Evolutionary conservation across 1,284 basidiomycete genomes (phyloP), one percentile per base, ranked within the genome.

Genomic region (Heterobasidion irregulare): DNA sequence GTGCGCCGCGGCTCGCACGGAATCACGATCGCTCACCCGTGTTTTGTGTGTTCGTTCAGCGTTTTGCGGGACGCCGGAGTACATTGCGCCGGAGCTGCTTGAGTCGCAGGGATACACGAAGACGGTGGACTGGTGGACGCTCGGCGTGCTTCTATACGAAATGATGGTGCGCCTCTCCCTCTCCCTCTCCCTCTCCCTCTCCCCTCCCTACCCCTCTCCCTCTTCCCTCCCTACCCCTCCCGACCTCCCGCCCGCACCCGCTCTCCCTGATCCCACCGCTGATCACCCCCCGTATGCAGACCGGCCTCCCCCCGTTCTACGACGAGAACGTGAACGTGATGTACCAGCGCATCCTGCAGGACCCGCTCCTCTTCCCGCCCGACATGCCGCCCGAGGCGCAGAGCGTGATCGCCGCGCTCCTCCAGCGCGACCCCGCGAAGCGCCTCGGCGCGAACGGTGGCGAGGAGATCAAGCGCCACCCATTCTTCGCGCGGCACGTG

Each of bases 51-150:
- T 50, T 50, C 53, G n/a, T n/a, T 18, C 61, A 94, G 93, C 96
- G 2, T 99, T 99, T 78, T 99, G 96, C 67, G 96, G 96, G n/a
- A 99, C 96, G 5, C 96, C 96, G 2, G 96, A 99, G 70, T 99
- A 99, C 70, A 92, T 94, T 60, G 94, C 94, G 1, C 96, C 96
- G 0, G 96, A 99, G 67, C 79, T 99, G 41, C 75, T 99, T 35
- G 88, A 97, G 59, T 96, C 91, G 58, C 95, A 98, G 67, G 96
- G 96, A 3, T 99, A 99, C 72, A 98, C 95, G 35, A 98, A 98
- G 75, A 96, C 94, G 0, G 95, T 99, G 19, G 96, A 99, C 69
- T 99, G 96, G 96, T 99, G 96, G 96, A 99, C 96, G 1, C 80
- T 99, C 1, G 97, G 96, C 57, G 96, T 99, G 2, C 76, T 99